Evolutionary conservation across 257 asterid genomes (phyloP), one percentile per base, ranked within the genome.

Genomic region (Salvia miltiorrhiza): DNA sequence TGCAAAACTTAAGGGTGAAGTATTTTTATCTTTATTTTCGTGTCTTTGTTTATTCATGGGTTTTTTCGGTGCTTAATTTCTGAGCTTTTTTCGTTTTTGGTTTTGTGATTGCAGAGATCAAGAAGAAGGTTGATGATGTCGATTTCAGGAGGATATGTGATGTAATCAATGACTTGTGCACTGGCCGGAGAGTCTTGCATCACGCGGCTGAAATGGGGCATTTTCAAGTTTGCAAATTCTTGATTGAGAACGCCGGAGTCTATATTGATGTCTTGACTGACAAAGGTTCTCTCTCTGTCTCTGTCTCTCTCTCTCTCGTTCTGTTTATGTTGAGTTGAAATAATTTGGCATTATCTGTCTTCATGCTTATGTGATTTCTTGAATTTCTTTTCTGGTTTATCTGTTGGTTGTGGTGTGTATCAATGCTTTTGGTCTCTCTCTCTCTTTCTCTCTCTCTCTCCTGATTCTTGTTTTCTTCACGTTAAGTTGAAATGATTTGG

Each of bases 101-200:
- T 48, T 60, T 8, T 32, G 28, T 58, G 48, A 17, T 47, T 11
- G 1, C 74, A 74, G 79, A 60, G 65, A 5, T 74, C 3, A 30
- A n/a, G 9, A n/a, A 0, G 40, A 13, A 7, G 1, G 4, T 28
- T 19, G 64, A 40, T 2, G 58, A 61, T 60, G 16, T 7, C 14
- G 35, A 30, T 30, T 67, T 60, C 21, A 49, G 66, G 14, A 50
- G n/a, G 41, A 52, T 24, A 14, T 60, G 74, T 11, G 53, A 76
- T 37, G 5, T 39, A 4, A 11, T 9, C 11, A 44, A 14, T 2
- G 64, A 69, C 28, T 32, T 0, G 47, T 43, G 45, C 24, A 21
- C 14, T 13, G 80, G 76, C 48, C 20, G 23, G 39, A 69, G 26
- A 11, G 68, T 54, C 32, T 55, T 76, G 72, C 76, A 76, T 45